A percentile compares a stretch with the other conserved stretches of the same genome.
These are phyloP conservation scores for Ogataea thermomethanolica DNA, from an alignment of 805 yeast genomes.

Conservation along the genomic window DNA sequence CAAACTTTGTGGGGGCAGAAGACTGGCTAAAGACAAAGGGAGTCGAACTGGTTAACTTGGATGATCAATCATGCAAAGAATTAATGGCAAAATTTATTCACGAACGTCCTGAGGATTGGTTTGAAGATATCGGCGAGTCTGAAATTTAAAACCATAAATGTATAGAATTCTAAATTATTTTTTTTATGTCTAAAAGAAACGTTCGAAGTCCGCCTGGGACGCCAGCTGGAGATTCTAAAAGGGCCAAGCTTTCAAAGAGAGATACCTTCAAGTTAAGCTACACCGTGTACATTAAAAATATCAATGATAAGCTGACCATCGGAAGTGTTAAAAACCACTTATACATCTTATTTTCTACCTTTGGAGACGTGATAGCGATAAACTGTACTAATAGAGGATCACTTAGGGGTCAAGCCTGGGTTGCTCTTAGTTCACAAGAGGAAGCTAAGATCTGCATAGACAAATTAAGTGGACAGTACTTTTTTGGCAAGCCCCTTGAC, in stretches of 20 bases:
- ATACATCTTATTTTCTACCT: slow-evolving; percentile 56
- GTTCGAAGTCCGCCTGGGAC: no score
- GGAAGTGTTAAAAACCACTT: slow-evolving; percentile 47
- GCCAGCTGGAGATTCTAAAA: background rate
- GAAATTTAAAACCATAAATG: background rate
- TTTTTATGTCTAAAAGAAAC: slow-evolving; percentile 7
- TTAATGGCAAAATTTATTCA: slow-evolving; percentile 76
- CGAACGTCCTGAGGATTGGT: slow-evolving; percentile 77
- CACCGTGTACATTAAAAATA: slow-evolving; percentile 57
- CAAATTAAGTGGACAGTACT: slow-evolving; percentile 41
- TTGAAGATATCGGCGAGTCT: slow-evolving; percentile 67
- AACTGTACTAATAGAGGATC: slow-evolving; percentile 39
- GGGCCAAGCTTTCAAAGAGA: slow-evolving; percentile 4
- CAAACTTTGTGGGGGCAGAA: slow-evolving; percentile 80
- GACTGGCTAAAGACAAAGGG: slow-evolving; percentile 64
- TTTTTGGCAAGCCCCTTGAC: slow-evolving; percentile 51
- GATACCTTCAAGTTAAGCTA: slow-evolving; percentile 19
- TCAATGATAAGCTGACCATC: slow-evolving; percentile 53
- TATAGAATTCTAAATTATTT: background rate
- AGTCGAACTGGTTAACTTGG: slow-evolving; percentile 62
- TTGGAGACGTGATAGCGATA: slow-evolving; percentile 62
- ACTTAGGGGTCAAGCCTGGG: slow-evolving; percentile 66
- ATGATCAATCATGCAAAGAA: slow-evolving; percentile 58
- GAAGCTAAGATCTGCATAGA: slow-evolving; percentile 52
- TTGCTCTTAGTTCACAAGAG: slow-evolving; percentile 45